Evolutionary conservation across 1,139 yeast species (phyloP), one percentile per base, ranked within the genome.

Genomic region (Meyerozyma guilliermondii): DNA sequence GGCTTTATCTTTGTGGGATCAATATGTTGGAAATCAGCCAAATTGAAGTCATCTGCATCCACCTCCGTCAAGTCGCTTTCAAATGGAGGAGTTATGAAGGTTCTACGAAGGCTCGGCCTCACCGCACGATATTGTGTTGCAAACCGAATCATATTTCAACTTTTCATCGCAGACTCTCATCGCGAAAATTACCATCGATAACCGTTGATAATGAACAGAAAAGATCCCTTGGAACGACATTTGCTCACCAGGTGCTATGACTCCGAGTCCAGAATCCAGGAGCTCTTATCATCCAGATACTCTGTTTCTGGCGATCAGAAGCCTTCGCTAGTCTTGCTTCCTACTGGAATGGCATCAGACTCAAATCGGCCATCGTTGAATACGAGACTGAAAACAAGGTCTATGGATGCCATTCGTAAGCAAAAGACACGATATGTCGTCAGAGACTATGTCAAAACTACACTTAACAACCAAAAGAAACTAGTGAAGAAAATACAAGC

Each of bases 291-390:
- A 34, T 63, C 74, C 6, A 59, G 92, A 40, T 85, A 83, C 58
- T 76, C 86, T 0, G 46, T 60, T 13, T 59, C 65, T 0, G 87
- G 87, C 2, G 69, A 68, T 28, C 87, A 81, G 53, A 82, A 80
- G 58, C 85, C 87, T 18, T 66, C 68, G 35, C 58, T 83, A 38
- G 62, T 75, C 13, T 58, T 81, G 40, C 61, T 62, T 14, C 73
- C 81, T 4, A 73, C 82, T 1, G 67, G 36, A 7, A 4, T n/a
- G 17, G 65, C 35, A 37, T 46, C 47, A 35, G 53, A 54, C 39
- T 29, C 43, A 39, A 23, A 37, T 52, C 55, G 24, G 34, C 39
- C 10, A 24, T 40, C 8, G 40, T 39, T 4, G 41, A 41, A 7
- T 49, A 43, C 14, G 13, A 22, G 14, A 47, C 46, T 38, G 48